Conservation (phyloP, 2,329 filamentous ascomycete species). For the Grosmannia clavigera region DNA sequence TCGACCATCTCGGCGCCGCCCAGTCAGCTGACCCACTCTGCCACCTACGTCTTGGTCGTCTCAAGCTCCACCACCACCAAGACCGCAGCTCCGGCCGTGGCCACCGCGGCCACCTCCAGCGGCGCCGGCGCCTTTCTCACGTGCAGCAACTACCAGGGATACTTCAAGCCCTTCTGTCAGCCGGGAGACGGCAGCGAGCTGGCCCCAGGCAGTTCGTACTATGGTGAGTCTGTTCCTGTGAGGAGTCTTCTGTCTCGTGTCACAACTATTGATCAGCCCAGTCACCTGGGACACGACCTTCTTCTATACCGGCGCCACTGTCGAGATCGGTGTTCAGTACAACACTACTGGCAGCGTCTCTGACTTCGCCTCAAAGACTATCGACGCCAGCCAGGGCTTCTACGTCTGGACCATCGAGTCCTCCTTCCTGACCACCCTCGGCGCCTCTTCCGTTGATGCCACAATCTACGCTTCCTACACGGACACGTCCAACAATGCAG, state of each 20-base stretch:
- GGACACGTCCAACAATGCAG: slow-evolving; percentile 7
- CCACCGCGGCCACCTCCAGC: slow-evolving; percentile 16
- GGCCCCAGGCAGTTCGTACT: slow-evolving; percentile 20
- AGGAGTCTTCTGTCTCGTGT: background rate
- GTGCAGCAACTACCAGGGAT: slow-evolving; percentile 17
- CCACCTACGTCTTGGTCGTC: slow-evolving; percentile 18
- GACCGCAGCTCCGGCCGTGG: slow-evolving; percentile 20
- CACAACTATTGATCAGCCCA: slow-evolving; percentile 4
- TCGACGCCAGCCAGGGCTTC: slow-evolving; percentile 18
- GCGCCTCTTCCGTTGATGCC: slow-evolving; percentile 9
- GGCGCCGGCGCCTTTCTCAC: slow-evolving; percentile 18
- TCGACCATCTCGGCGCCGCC: slow-evolving; percentile 20
- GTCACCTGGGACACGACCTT: slow-evolving; percentile 21
- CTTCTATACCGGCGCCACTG: slow-evolving; percentile 14
- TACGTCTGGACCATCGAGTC: slow-evolving; percentile 16
- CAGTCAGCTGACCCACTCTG: slow-evolving; percentile 15
- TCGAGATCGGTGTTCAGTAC: slow-evolving; percentile 13
- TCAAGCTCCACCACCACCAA: slow-evolving; percentile 15
- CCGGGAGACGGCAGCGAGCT: slow-evolving; percentile 19
- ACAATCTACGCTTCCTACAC: slow-evolving; percentile 11
- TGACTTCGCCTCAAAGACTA: slow-evolving; percentile 9
- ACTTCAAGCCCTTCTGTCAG: slow-evolving; percentile 21
- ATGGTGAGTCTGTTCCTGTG: slow-evolving; percentile 14
- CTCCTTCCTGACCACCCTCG: slow-evolving; percentile 12
- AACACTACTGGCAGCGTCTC: background rate